Base-by-base conservation (phyloP, 805 yeast species). In the Myxozyma sirexii region DNA sequence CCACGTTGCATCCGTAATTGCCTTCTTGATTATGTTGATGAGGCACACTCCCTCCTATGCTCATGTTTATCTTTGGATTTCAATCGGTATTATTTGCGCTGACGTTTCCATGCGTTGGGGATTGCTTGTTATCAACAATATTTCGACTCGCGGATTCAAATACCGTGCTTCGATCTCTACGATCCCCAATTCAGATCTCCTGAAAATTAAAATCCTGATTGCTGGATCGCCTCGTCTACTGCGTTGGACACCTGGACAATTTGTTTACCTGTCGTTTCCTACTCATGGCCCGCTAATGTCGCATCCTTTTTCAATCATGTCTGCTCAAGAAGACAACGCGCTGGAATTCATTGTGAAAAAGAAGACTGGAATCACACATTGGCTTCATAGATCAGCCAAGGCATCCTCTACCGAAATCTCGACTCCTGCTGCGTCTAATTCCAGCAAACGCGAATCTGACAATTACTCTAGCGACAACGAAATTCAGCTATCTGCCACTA, bases 281-380 rank as follows among this genome's bases (percentile, higher is more conserved):
- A 55, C 69, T 3, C n/a, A 57, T 12, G 60, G 62, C 3, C 56
- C 60, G 1, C 17, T 53, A 15, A 63, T 59, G 41, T 38, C 68
- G 1, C 70, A 67, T 48, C 71, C 70, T 6, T 68, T 68, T 48
- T 77, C 83, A 3, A 75, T 79, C 52, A 65, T 76, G 5, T 75
- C 79, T 33, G 64, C 77, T 29, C 70, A 78, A 17, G 75, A 70
- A 15, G 62, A 74, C 3, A 74, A 74, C 1, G 74, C 74, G 41
- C 74, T 81, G 67, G 74, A 69, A 24, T 70, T 81, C 52, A 69
- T 81, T 1, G 74, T 80, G 31, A 72, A 77, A 53, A 51, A 27
- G 26, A 62, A 62, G 29, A 21, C 56, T 12, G 66, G 66, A 6
- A 15, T 62, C 26, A 62, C 66, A 4, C 26, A 19, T 13, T 45